Base-by-base conservation (phyloP, 352 stramenopile species). In the Globisporangium alternatum region DNA sequence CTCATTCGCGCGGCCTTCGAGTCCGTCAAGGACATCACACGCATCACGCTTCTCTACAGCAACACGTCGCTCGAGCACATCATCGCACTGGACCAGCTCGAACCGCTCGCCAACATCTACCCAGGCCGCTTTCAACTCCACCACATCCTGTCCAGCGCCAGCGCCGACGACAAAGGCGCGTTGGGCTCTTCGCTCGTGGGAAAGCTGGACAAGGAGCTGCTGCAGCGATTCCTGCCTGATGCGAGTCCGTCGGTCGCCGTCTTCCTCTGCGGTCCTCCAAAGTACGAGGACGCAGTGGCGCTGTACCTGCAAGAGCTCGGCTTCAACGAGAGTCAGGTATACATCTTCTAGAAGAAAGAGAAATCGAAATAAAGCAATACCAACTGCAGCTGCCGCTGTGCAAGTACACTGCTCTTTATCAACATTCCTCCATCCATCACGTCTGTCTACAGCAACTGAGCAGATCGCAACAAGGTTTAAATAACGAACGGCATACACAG, bases 21-120 rank as follows among this genome's bases (percentile, higher is more conserved):
- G 61, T 80, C 76, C 33, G 61, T 21, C 6, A 70, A 75, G 31
- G 81, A 91, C 55, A 59, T 59, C 31, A 80, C 83, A n/a, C 84
- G 78, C 48, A 73, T 96, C 41, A 92, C 81, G 65, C 56, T 94
- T 5, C 66, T 96, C 49, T 80, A 93, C 63, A 91, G 79, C 53
- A 96, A 90, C 56, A 78, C 74, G 39, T 87, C 79, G 59, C 71
- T 88, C 8, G 76, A 71, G 45, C 72, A 90, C 66, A 74, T 93
- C 59, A 93, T 93, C 22, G 82, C 82, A 15, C 77, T 87, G 5
- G 75, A 80, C 21, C 80, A 90, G 64, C 67, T 96, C 37, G 86
- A 91, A 64, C 84, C 86, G 22, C 72, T 96, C 7, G 72, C 74
- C 39, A 93, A 90, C 65, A 91, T 95, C 80, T 93, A 92, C 56